phyloP scores from a whole-genome alignment of 1,284 basidiomycete species.

The Moesziomyces antarcticus region DNA sequence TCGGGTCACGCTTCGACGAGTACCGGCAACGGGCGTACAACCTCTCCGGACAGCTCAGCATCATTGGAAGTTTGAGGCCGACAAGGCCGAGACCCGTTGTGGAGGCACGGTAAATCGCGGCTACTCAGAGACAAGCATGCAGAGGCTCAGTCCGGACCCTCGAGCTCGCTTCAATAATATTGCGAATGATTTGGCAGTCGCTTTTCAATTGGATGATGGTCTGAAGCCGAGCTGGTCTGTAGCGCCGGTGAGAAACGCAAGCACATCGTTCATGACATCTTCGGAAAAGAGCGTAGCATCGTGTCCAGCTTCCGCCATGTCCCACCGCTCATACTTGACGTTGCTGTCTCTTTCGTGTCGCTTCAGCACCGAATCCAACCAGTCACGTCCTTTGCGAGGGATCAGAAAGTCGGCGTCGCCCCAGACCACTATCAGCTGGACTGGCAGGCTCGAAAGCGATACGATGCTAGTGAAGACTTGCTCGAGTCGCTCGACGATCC shows the following conservation, averaged over 20 bases:
- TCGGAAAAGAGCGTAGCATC: conserved; percentile 21
- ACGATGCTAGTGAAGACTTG: not conserved
- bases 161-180: no score
- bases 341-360: not conserved
- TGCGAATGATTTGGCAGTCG: no score
- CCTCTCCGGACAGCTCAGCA: not conserved
- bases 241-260: conserved; percentile 4
- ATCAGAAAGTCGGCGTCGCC: conserved; percentile 26
- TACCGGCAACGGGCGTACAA: not conserved
- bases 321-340: conserved; percentile 14
- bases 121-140: not conserved
- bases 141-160: not conserved
- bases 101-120: not conserved
- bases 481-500: conserved; percentile 3
- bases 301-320: conserved; percentile 26
- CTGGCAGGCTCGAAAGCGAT: conserved; percentile 1
- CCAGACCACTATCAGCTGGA: conserved; percentile 19
- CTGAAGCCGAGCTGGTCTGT: not conserved
- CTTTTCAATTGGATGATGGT: no score
- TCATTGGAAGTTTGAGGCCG: not conserved
- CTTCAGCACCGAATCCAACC: conserved; percentile 6
- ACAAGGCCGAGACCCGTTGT: not conserved
- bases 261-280: conserved; percentile 18
- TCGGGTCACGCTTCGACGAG: not conserved
- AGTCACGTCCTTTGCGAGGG: conserved; percentile 20